Conservation (phyloP, 2,329 filamentous ascomycete species). For the Orbilia ellipsospora region DNA sequence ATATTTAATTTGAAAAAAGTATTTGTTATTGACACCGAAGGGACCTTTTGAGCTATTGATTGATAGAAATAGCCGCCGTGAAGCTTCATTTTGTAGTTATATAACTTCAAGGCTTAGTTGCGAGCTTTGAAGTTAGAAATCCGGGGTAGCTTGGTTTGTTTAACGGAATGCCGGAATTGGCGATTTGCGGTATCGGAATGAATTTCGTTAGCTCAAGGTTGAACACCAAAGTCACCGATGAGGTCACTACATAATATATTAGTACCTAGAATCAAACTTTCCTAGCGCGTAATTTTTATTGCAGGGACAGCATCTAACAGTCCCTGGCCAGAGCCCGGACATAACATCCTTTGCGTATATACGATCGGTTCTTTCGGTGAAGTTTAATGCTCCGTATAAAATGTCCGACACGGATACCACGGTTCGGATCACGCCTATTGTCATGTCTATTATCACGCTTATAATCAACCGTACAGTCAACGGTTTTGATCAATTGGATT, state of each 20-base stretch:
- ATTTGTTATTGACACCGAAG: neutral
- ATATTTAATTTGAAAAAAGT: neutral
- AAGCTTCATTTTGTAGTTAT: neutral
- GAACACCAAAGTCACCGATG: neutral
- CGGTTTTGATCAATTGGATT: too few relatives aligned
- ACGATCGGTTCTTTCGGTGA: too few relatives aligned
- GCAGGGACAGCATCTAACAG: too few relatives aligned
- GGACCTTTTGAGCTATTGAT: neutral
- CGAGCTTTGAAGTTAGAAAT: neutral
- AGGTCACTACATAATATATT: neutral
- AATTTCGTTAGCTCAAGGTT: neutral
- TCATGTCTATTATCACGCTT: too few relatives aligned
- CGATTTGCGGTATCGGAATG: conserved; percentile 25
- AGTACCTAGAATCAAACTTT: too few relatives aligned
- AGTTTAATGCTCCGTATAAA: too few relatives aligned
- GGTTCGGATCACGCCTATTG: too few relatives aligned
- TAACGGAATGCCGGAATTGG: neutral
- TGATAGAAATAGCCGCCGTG: neutral
- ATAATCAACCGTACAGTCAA: too few relatives aligned
- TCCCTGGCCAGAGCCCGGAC: too few relatives aligned
- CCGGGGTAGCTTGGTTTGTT: neutral
- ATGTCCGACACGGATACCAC: too few relatives aligned
- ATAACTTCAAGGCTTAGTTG: neutral
- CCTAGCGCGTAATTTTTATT: too few relatives aligned
- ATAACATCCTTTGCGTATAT: too few relatives aligned